These are phyloP conservation scores for Sphagnum magellanicum DNA, from an alignment of 228 moss, liverwort and hornwort genomes.

Conservation along the genomic window DNA sequence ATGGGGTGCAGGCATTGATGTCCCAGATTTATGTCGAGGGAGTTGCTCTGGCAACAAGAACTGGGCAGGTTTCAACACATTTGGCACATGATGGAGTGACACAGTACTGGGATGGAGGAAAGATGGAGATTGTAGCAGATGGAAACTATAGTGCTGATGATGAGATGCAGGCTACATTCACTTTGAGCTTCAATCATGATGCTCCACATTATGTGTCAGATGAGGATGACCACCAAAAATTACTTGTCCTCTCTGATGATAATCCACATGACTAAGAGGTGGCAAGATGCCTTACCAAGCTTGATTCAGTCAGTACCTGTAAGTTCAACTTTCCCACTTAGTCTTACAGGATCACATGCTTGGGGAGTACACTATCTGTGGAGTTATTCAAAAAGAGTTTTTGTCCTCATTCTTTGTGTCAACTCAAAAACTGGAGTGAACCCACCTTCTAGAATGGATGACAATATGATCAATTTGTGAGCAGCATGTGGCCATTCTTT, in stretches of 20 bases:
- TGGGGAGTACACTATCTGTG: too few species aligned
- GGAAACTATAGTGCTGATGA: slow-evolving; percentile 16
- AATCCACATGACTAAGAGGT: slow-evolving; percentile 58
- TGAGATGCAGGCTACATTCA: neutral
- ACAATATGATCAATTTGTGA: too few species aligned
- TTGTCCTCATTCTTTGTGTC: too few species aligned
- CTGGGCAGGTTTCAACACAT: slow-evolving; percentile 19
- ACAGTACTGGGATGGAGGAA: slow-evolving; percentile 36
- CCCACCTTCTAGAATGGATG: too few species aligned
- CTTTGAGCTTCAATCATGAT: neutral
- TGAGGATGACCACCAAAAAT: slow-evolving; percentile 25
- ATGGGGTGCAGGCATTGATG: too few species aligned
- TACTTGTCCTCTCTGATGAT: slow-evolving; percentile 45
- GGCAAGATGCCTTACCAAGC: slow-evolving; percentile 44
- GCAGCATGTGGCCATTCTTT: too few species aligned
- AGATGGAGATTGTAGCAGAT: slow-evolving; percentile 28
- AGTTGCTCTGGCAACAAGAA: too few species aligned
- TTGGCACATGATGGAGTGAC: slow-evolving; percentile 26
- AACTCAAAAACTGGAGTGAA: too few species aligned
- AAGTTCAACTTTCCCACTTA: too few species aligned
- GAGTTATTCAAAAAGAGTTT: too few species aligned
- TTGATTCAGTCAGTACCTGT: slow-evolving; percentile 48
- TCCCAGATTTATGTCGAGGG: too few species aligned
- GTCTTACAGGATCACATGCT: too few species aligned
- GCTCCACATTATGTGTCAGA: slow-evolving; percentile 7